Conservation (phyloP, 169 alveolate genomes). For the Cryptosporidium baileyi region DNA sequence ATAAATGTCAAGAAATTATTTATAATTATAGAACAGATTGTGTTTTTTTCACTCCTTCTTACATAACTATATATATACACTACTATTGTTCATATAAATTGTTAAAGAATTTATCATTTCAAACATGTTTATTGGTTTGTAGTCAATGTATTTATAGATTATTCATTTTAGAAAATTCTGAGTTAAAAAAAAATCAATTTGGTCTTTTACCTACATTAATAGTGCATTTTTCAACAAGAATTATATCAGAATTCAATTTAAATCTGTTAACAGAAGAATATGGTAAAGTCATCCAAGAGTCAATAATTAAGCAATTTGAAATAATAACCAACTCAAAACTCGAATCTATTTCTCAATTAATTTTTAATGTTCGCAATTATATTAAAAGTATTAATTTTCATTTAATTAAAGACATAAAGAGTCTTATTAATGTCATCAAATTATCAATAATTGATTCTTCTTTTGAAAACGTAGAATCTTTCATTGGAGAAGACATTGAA, state of each 20-base stretch:
- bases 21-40: slow-evolving; percentile 3
- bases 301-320: background rate
- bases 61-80: slow-evolving; percentile 6
- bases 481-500: background rate
- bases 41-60: background rate
- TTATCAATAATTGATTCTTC: background rate
- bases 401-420: background rate
- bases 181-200: background rate
- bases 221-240: slow-evolving; percentile 8
- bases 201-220: background rate
- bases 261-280: background rate
- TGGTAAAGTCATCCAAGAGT: background rate
- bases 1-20: slow-evolving; percentile 10
- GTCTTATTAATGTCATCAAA: slow-evolving; percentile 9
- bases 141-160: background rate
- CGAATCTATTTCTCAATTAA: background rate
- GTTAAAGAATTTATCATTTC: slow-evolving; percentile 12
- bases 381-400: background rate
- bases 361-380: background rate
- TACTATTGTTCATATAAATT: slow-evolving; percentile 22
- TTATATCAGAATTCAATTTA: background rate
- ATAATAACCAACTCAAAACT: background rate
- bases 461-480: background rate
- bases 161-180: background rate
- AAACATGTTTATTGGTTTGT: slow-evolving; percentile 29